These are phyloP conservation scores for Phialophora verrucosa DNA, from an alignment of 2,329 filamentous ascomycete species.

Conservation along the genomic window DNA sequence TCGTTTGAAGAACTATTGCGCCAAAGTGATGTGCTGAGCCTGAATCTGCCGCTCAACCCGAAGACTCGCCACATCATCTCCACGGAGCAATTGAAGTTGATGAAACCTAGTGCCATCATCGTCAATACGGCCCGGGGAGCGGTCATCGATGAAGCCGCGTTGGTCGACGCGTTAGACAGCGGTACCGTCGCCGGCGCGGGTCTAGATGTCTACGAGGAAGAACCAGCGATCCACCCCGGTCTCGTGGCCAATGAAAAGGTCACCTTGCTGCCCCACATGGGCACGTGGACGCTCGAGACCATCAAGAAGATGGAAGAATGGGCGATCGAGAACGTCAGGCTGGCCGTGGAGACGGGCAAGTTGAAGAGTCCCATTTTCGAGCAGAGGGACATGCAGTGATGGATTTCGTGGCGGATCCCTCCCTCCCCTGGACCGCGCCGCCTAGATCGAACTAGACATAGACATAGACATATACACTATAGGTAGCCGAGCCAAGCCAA, in stretches of 20 bases:
- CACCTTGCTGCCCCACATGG: slow-evolving; percentile 82
- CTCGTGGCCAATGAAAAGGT: slow-evolving; percentile 73
- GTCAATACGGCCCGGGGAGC: slow-evolving; percentile 84
- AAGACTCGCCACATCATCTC: slow-evolving; percentile 78
- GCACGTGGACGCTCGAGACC: slow-evolving; percentile 75
- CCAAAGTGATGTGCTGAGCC: slow-evolving; percentile 75
- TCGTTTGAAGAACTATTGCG: slow-evolving; percentile 73
- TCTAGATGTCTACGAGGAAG: slow-evolving; percentile 82
- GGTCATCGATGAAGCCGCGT: slow-evolving; percentile 79
- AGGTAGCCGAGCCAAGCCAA: too few species aligned
- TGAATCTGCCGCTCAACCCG: slow-evolving; percentile 79
- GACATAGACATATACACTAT: background rate
- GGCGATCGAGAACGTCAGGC: slow-evolving; percentile 35
- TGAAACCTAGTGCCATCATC: slow-evolving; percentile 78
- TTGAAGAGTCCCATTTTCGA: slow-evolving; percentile 13
- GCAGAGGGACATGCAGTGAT: slow-evolving; percentile 11
- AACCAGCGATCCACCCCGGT: slow-evolving; percentile 76
- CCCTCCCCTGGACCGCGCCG: background rate
- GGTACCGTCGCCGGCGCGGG: slow-evolving; percentile 74
- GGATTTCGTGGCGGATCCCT: background rate
- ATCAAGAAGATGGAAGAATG: slow-evolving; percentile 54
- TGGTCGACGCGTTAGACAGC: slow-evolving; percentile 72
- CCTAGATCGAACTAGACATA: background rate
- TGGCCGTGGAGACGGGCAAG: slow-evolving; percentile 1
- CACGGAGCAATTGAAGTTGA: slow-evolving; percentile 70